These are phyloP conservation scores for Inga laurina DNA, from an alignment of 306 rosid genomes.

Conservation along the genomic window DNA sequence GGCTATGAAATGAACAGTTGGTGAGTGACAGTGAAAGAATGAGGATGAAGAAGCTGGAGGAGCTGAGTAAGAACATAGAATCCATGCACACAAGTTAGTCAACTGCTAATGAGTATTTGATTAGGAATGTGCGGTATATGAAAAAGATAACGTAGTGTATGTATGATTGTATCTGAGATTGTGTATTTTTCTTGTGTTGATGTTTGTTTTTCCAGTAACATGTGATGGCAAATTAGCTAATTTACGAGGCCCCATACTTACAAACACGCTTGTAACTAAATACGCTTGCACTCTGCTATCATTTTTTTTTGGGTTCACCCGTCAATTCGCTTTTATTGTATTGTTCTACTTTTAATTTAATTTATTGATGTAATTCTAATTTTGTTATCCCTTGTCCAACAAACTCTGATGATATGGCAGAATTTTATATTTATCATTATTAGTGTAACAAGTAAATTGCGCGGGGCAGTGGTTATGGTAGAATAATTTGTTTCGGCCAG, in stretches of 20 bases:
- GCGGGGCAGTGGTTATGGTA: background rate
- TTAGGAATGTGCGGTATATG: constrained; percentile 93
- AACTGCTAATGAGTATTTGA: constrained; percentile 45
- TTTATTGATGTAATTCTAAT: constrained; percentile 53
- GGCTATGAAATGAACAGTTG: constrained; percentile 40
- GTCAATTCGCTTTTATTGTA: constrained; percentile 41
- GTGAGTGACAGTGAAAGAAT: constrained; percentile 80
- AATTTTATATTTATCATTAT: constrained; percentile 3
- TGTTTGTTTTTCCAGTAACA: constrained; percentile 57
- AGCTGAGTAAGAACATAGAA: constrained; percentile 96
- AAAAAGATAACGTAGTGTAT: constrained; percentile 57
- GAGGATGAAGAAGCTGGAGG: constrained; percentile 99
- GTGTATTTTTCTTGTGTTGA: constrained; percentile 62
- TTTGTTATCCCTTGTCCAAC: constrained; percentile 32
- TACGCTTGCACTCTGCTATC: constrained; percentile 50
- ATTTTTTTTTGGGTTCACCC: constrained; percentile 4
- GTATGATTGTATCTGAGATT: constrained; percentile 61
- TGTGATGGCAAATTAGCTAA: constrained; percentile 54
- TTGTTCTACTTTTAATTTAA: constrained; percentile 38
- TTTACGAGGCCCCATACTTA: constrained; percentile 61
- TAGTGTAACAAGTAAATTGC: background rate
- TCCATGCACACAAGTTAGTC: constrained; percentile 57
- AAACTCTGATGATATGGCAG: constrained; percentile 10
- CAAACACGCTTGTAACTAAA: constrained; percentile 84
- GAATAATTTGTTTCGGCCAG: background rate